These are phyloP conservation scores for Claviceps citrina DNA, from an alignment of 2,329 filamentous ascomycete species.

Conservation along the genomic window DNA sequence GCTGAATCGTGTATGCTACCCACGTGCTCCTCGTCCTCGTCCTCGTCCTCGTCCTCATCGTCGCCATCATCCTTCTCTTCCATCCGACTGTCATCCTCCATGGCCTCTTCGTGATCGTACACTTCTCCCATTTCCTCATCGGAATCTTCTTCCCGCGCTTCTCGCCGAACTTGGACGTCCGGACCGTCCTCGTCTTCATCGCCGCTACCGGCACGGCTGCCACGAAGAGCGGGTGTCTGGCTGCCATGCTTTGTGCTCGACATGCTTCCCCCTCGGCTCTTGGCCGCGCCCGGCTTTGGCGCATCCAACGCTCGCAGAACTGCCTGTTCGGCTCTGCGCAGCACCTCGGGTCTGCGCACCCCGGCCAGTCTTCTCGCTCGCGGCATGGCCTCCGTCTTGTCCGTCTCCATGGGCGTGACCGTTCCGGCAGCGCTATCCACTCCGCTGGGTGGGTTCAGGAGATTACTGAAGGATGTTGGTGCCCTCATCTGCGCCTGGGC, in stretches of 20 bases:
- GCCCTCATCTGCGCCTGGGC: conserved; percentile 14
- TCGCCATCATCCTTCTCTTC: conserved; percentile 16
- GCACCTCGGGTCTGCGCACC: conserved; percentile 40
- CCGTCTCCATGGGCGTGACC: conserved; percentile 22
- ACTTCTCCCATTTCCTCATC: conserved; percentile 31
- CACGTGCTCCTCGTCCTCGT: conserved; percentile 12
- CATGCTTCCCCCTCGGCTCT: conserved; percentile 34
- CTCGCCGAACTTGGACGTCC: conserved; percentile 23
- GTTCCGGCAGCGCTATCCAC: conserved; percentile 22
- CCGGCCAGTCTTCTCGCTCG: conserved; percentile 25
- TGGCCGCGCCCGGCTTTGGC: conserved; percentile 26
- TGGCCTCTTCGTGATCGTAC: conserved; percentile 14
- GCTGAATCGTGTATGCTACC: conserved; percentile 49
- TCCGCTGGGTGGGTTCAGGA: conserved; percentile 28
- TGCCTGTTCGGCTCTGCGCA: conserved; percentile 46
- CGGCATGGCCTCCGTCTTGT: conserved; percentile 26
- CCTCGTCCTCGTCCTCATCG: conserved; percentile 10
- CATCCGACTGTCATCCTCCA: conserved; percentile 15
- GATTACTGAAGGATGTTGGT: conserved; percentile 22
- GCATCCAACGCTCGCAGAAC: conserved; percentile 35
- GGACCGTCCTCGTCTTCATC: conserved; percentile 26
- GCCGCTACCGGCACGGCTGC: conserved; percentile 24
- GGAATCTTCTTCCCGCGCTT: conserved; percentile 18
- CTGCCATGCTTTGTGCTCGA: conserved; percentile 34
- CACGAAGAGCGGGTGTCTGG: conserved; percentile 21